These are phyloP conservation scores for Cyberlindnera maclurae DNA, from an alignment of 805 yeast species.

Conservation along the genomic window DNA sequence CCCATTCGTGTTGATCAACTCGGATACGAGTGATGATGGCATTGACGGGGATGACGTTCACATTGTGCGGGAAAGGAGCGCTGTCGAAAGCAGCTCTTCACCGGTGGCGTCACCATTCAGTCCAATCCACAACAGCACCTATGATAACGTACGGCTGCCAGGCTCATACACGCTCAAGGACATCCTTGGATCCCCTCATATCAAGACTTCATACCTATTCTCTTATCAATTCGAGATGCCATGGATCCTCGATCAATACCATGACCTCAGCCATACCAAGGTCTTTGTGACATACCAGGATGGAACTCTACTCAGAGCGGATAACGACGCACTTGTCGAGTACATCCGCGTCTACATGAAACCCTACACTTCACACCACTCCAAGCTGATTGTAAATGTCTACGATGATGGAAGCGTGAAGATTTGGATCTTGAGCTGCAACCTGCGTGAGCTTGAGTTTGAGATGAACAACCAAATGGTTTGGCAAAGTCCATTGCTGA, in stretches of 20 bases:
- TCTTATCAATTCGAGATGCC: constrained; percentile 40
- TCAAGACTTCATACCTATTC: constrained; percentile 37
- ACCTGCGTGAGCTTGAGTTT: constrained; percentile 49
- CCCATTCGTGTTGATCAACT: background rate
- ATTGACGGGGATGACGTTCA: constrained; percentile 2
- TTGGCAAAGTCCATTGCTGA: constrained; percentile 50
- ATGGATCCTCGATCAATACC: constrained; percentile 25
- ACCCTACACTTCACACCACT: constrained; percentile 49
- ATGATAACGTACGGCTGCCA: constrained; percentile 12
- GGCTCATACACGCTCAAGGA: constrained; percentile 23
- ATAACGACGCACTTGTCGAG: background rate
- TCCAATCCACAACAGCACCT: constrained; percentile 16
- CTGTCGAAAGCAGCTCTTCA: no score
- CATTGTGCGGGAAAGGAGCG: background rate
- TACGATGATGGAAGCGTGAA: constrained; percentile 35
- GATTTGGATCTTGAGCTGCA: constrained; percentile 53
- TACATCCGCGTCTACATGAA: constrained; percentile 28
- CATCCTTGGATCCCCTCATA: constrained; percentile 28
- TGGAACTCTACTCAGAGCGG: constrained; percentile 23
- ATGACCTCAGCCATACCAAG: constrained; percentile 5
- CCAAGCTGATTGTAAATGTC: constrained; percentile 59
- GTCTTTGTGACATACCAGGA: constrained; percentile 26
- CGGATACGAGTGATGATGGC: background rate
- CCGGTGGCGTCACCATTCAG: constrained; percentile 12
- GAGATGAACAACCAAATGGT: constrained; percentile 55